Evolutionary conservation across 2,329 filamentous ascomycete species (phyloP), one percentile per base, ranked within the genome.

Genomic region (Pseudogymnoascus sp.): DNA sequence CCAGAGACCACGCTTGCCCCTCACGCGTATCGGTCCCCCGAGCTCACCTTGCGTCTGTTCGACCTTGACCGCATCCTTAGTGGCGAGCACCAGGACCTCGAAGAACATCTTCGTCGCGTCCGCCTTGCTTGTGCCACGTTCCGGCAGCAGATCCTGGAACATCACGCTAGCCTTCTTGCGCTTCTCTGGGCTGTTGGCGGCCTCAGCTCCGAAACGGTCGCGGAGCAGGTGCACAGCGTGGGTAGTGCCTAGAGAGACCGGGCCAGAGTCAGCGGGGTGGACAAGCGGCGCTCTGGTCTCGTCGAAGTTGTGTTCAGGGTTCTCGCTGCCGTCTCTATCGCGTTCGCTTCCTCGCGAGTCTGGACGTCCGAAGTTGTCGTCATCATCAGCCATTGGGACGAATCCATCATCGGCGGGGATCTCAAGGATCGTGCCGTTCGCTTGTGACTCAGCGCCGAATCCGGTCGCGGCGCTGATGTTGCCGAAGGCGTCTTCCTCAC

Each of bases 41-140:
- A 97, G 83, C 38, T 82, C 71, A 12, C 83, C 83, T 65, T 87
- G 80, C 58, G 84, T 83, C 76, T 99, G 94, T 73, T 97, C 93
- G 25, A 97, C 91, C 77, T 96, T 96, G 77, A 99, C 90, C 28
- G 94, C 94, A 73, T 99, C 94, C 78, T 99, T 99, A 42, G 94
- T 99, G 4, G 93, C 94, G 55, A 99, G 82, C 2, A 99, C 94
- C 23, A 99, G 81, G 62, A 94, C 88, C 77, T 99, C 94, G 70
- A 99, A 99, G 79, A 99, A 99, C 92, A 99, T 97, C 82, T 97
- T 97, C 45, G 94, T 99, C 0, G 94, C 94, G 70, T 97, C 94
- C 7, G 89, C 89, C 75, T 91, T 90, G 67, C 84, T 91, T 0
- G 93, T 93, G 64, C 83, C 84, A 66, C 82, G 78, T 75, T 96